Percentiles rank a stretch among this genome's conserved stretches.
Conservation (phyloP, 495 filamentous ascomycete species). For the Hypomontagnella monticulosa region DNA sequence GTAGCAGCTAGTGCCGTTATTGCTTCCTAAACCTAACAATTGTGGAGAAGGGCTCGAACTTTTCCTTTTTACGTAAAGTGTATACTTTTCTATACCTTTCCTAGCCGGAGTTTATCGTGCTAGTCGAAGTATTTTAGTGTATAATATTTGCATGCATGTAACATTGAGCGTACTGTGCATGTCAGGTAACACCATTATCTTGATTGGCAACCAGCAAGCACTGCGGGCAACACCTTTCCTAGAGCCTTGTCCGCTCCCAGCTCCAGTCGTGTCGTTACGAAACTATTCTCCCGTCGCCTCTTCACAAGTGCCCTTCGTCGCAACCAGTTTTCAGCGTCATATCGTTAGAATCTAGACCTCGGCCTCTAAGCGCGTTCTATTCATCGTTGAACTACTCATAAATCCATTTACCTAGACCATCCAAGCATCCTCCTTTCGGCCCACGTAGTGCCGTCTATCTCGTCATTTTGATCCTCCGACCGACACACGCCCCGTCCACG, state of each 20-base stretch:
- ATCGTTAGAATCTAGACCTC: too few relatives aligned
- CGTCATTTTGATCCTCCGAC: constrained; percentile 33
- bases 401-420: constrained; percentile 3
- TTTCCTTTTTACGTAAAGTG: constrained; percentile 1
- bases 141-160: neutral
- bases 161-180: neutral
- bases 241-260: constrained; percentile 36
- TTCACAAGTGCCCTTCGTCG: constrained; percentile 17
- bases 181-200: constrained; percentile 25
- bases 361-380: neutral
- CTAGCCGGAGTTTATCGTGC: too few relatives aligned
- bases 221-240: constrained; percentile 30
- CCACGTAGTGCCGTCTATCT: constrained; percentile 7
- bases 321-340: neutral
- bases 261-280: constrained; percentile 26
- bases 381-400: neutral
- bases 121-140: neutral
- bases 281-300: constrained; percentile 26
- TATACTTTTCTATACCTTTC: too few relatives aligned
- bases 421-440: neutral
- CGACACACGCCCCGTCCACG: constrained; percentile 3
- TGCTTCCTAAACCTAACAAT: constrained; percentile 1
- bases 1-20: constrained; percentile 18
- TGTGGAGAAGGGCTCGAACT: constrained; percentile 3
- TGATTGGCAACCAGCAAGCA: constrained; percentile 32